Base-by-base conservation (phyloP, 2,329 filamentous ascomycete genomes). In the Aureobasidium sp. region DNA sequence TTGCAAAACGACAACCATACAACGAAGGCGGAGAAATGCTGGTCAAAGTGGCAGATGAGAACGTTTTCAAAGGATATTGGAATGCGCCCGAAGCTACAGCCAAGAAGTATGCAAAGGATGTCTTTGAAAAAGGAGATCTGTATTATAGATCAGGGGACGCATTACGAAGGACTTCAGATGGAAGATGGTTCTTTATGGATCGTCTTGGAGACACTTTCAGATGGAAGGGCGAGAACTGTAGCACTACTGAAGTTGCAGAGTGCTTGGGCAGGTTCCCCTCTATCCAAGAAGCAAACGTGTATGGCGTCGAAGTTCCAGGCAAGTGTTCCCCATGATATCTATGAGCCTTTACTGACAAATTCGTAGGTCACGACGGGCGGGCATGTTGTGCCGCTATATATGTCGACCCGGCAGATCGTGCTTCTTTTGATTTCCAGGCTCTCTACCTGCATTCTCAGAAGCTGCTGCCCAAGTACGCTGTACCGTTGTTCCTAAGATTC, bases 1-100 rank as follows among this genome's bases (percentile, higher is more conserved):
- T 87, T 57, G 86, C 79, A 0, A 72, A 71, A 25, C 77, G 84
- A 24, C 75, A 78, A 45, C 67, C 81, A 0, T 86, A 86, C 62
- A 79, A 81, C 12, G 74, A 80, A 37, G 86, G 86, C 3, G 86
- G 86, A n/a, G 86, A 91, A 68, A 85, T 90, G 12, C 69, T 90
- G 24, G 79, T 88, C n/a, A 69, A 74, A 0, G 73, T 85, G 14
- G 76, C 80, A 0, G 70, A 74, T 41, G 69, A 77, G 10, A 68
- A 76, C 6, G 72, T 72, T 6, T 90, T 86, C 64, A 76, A 79
- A 11, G 86, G 86, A 1, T 90, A 90, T 66, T 84, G 80, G 68
- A 78, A 80, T 55, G 84, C 88, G 63, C 73, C 76, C 0, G 76
- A 79, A 32, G 86, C 85, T 0, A 88, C 85, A 0, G 65, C 73